Evolutionary conservation across 2,329 filamentous ascomycete genomes (phyloP), one percentile per base, ranked within the genome.

Genomic region (Akanthomyces muscarius): DNA sequence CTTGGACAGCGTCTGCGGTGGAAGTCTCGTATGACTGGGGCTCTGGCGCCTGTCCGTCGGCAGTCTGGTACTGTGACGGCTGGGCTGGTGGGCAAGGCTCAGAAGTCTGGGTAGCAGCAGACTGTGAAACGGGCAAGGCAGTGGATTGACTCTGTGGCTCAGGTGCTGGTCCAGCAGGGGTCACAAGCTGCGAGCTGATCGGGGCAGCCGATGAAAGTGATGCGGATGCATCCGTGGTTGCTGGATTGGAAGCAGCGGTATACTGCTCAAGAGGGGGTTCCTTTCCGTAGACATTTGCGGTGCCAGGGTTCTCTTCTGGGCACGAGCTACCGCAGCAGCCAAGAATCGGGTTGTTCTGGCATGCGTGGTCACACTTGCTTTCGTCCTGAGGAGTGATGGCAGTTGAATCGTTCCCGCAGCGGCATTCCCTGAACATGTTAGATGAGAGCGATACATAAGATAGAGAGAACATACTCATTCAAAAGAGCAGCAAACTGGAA

Each of bases 291-390:
- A 76, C 66, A 52, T 74, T 76, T 42, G 72, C 74, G 59, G 72
- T 70, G 6, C 57, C 66, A 8, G 69, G 66, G 5, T 65, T 65
- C 11, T 71, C 68, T 4, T 68, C 56, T 13, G 69, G 70, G 57
- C 71, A 75, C 11, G 68, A 65, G 42, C 72, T 71, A n/a, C 74
- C 75, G 36, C 74, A 76, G 65, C 70, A 72, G 14, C 73, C 73
- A 18, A 70, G 64, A n/a, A 64, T 58, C 8, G 68, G 65, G 47
- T 72, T 69, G 30, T 69, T 66, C 61, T 69, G 67, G 63, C 74
- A 76, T 1, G 70, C 65, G 55, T 71, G 65, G 60, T 76, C 71
- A 65, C 75, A 77, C 21, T 66, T 66, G 33, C 59, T 65, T 54
- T 75, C 72, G 23, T 74, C 68, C 42, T 71, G 58, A 8, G 68